These are phyloP conservation scores for Aspergillus sp. DNA, from an alignment of 2,329 filamentous ascomycete species.

Conservation along the genomic window DNA sequence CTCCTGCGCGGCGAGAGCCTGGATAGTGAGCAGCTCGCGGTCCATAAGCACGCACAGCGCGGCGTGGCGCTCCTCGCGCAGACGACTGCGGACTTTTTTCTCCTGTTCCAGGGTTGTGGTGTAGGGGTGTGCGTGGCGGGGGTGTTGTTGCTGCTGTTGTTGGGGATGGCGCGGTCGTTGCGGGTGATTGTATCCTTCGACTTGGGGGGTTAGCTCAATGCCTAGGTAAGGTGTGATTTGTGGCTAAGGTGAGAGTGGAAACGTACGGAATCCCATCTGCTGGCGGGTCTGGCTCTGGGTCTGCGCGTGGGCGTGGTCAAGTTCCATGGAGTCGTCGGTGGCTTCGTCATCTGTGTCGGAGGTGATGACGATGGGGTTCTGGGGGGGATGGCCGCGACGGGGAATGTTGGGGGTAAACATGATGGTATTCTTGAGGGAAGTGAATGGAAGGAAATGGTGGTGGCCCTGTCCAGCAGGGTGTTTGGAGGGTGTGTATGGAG, in stretches of 20 bases:
- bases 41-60: slow-evolving; percentile 39
- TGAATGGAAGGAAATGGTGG: neutral
- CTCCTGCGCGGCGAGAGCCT: slow-evolving; percentile 38
- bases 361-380: slow-evolving; percentile 16
- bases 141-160: slow-evolving; percentile 6
- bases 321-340: slow-evolving; percentile 22
- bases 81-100: slow-evolving; percentile 21
- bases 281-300: neutral
- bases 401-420: slow-evolving; percentile 17
- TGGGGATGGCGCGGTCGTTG: neutral
- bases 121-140: slow-evolving; percentile 8
- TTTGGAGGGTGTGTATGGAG: neutral
- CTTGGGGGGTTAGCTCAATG: too few species aligned
- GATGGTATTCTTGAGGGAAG: neutral
- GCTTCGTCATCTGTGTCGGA: slow-evolving; percentile 13
- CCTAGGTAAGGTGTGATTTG: neutral
- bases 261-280: neutral
- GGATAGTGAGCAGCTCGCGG: slow-evolving; percentile 39
- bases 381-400: slow-evolving; percentile 7
- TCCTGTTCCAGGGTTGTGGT: slow-evolving; percentile 18
- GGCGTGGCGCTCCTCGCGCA: slow-evolving; percentile 36
- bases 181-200: slow-evolving; percentile 2
- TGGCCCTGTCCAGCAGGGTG: neutral
- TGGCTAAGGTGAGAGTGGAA: neutral
- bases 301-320: slow-evolving; percentile 15